Conservation (phyloP, 768 basidiomycete genomes). For the Auriscalpium vulgare region DNA sequence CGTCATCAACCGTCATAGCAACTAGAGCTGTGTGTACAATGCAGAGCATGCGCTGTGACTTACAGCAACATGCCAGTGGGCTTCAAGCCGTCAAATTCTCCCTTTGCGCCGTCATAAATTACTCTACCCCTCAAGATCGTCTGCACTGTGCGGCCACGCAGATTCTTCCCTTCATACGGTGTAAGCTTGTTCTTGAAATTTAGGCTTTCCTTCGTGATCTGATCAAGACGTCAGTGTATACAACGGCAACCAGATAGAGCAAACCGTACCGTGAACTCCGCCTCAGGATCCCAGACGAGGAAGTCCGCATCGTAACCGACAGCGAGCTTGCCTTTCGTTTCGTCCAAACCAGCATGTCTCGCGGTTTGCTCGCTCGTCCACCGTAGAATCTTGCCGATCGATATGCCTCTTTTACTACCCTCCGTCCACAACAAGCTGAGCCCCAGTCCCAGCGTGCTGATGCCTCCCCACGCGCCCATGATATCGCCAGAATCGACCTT, state of each 20-base stretch:
- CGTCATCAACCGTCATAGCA: neutral
- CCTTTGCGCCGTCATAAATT: conserved; percentile 45
- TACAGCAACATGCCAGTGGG: conserved; percentile 15
- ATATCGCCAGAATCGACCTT: conserved; percentile 68
- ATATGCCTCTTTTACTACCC: conserved; percentile 47
- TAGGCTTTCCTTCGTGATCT: conserved; percentile 70
- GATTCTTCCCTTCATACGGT: conserved; percentile 71
- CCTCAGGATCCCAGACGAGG: conserved; percentile 70
- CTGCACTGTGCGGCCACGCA: conserved; percentile 65
- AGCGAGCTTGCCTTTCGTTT: conserved; percentile 62
- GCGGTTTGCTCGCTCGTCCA: conserved; percentile 77
- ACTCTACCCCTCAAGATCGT: conserved; percentile 74
- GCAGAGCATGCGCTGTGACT: neutral
- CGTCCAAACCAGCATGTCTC: conserved; percentile 64
- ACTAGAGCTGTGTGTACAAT: no score
- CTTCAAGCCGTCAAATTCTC: conserved; percentile 16
- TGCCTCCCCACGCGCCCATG: conserved; percentile 92
- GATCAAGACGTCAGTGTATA: neutral
- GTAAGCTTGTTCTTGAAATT: conserved; percentile 93
- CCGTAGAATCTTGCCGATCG: conserved; percentile 53
- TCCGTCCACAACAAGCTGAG: conserved; percentile 89
- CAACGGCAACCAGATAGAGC: neutral
- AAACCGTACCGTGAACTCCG: conserved; percentile 31
- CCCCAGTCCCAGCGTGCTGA: conserved; percentile 86
- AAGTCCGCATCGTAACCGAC: conserved; percentile 83